Evolutionary conservation across 1,139 yeast genomes (phyloP), one percentile per base, ranked within the genome.

Genomic region (Taphrina sp.): DNA sequence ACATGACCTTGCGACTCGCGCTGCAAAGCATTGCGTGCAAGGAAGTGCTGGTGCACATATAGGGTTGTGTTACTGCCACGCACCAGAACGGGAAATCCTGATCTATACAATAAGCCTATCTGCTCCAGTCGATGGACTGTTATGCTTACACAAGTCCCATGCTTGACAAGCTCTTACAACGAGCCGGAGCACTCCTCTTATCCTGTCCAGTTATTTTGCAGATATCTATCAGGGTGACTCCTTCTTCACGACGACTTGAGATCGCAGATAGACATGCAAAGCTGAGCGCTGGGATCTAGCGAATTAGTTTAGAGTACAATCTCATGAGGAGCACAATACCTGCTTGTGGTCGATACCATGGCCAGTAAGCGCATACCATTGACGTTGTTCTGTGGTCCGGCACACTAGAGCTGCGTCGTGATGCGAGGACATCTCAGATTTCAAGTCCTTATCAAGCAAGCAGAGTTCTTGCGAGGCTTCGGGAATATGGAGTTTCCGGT

Each of bases 101-200:
- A n/a, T 5, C 45, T 41, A 28, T 5, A 17, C 5, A n/a, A n/a
- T n/a, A n/a, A n/a, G n/a, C n/a, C n/a, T n/a, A n/a, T n/a, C n/a
- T n/a, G n/a, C n/a, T n/a, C n/a, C n/a, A n/a, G n/a, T n/a, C n/a
- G 41, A 37, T 14, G 8, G n/a, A 20, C n/a, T n/a, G n/a, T n/a
- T n/a, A n/a, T n/a, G 7, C 52, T 16, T 47, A 39, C 46, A 49
- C 37, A 24, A 38, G 39, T 20, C 54, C 54, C 29, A 29, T 20
- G 4, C 24, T 23, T 16, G 20, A 37, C 5, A 49, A 46, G 8
- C 14, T 29, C 20, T 49, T 49, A 19, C 44, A 33, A 2, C 54
- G 45, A 3, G 44, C 37, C 5, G 54, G 54, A n/a, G 44, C 54
- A 34, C 54, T 49, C n/a, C 54, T 41, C 39, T 38, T 38, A 34